Evolutionary conservation across 2,329 filamentous ascomycete genomes (phyloP).

Genomic region (Botrytis sinoallii): DNA sequence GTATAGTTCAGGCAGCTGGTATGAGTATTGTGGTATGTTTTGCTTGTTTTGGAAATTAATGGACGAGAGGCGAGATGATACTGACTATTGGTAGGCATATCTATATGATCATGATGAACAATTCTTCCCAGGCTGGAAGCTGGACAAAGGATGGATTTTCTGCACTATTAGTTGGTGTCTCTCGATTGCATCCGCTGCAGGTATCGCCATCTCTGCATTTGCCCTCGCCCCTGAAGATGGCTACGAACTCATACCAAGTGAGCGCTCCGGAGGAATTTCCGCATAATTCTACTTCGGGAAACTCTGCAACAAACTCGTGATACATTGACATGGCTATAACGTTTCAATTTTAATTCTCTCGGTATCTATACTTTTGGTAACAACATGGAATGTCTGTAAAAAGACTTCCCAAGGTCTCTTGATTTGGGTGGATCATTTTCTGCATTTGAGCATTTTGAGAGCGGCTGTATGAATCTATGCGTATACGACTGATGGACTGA

Average conservation of each 20-base stretch:
- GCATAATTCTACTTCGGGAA: neutral
- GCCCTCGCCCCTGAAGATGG: constrained; percentile 77
- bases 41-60: neutral
- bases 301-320: neutral
- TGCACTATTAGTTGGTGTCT: constrained; percentile 56
- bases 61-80: constrained; percentile 4
- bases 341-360: neutral
- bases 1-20: constrained; percentile 67
- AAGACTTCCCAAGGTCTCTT: neutral
- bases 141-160: constrained; percentile 77
- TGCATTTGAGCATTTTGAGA: constrained; percentile 9
- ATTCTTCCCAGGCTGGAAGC: constrained; percentile 77
- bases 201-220: constrained; percentile 64
- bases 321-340: neutral
- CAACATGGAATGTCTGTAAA: neutral
- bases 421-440: neutral
- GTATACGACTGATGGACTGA: constrained; percentile 17
- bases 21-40: constrained; percentile 78
- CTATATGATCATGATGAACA: constrained; percentile 79
- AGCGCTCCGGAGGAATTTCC: constrained; percentile 25
- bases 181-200: constrained; percentile 52
- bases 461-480: constrained; percentile 15
- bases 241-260: constrained; percentile 69
- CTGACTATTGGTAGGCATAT: constrained; percentile 60
- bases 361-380: neutral